Evolutionary conservation across 164 flowering plant genomes (phyloP), one percentile per base, ranked within the genome.

Genomic region (Pachysandra terminalis): DNA sequence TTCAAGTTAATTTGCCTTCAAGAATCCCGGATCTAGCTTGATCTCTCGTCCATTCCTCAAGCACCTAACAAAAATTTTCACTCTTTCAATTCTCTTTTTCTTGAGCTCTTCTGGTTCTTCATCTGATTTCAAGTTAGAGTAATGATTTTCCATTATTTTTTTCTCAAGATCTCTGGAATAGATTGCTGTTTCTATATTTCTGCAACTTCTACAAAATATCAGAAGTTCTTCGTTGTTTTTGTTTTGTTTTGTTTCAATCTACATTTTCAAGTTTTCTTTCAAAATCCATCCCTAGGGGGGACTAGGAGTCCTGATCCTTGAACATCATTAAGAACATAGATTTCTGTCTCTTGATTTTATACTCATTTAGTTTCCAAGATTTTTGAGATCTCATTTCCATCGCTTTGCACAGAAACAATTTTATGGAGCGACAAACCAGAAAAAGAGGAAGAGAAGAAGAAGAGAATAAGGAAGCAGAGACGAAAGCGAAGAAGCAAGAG

Each of bases 361-460:
- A 12, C 19, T 62, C 65, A 23, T 63, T 48, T 63, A 23, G 9
- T 24, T 48, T 23, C 7, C 37, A 1, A 9, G 19, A 23, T 63
- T 0, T 24, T 48, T 41, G 27, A 14, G 37, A 24, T 49, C 55
- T 48, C 25, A 12, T 55, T 22, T 21, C 26, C 0, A 22, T 66
- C 5, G n/a, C 19, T 23, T 56, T 16, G 25, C 2, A 12, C 7
- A 23, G 3, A n/a, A 35, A 19, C 15, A 7, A 7, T 3, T 8
- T 14, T 58, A 73, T 73, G 76, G 76, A 73, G 57, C n/a, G 69
- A 64, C 19, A 64, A 35, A 35, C 64, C 54, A 69, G 68, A 73
- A 60, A 68, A 72, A 73, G 66, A 23, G 51, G 68, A 72, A 69
- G 76, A 68, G 57, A 40, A 52, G 24, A 25, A 40, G 49, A 40